phyloP scores from a whole-genome alignment of 768 basidiomycete species.

The Rhodosporidiobolus sp. region DNA sequence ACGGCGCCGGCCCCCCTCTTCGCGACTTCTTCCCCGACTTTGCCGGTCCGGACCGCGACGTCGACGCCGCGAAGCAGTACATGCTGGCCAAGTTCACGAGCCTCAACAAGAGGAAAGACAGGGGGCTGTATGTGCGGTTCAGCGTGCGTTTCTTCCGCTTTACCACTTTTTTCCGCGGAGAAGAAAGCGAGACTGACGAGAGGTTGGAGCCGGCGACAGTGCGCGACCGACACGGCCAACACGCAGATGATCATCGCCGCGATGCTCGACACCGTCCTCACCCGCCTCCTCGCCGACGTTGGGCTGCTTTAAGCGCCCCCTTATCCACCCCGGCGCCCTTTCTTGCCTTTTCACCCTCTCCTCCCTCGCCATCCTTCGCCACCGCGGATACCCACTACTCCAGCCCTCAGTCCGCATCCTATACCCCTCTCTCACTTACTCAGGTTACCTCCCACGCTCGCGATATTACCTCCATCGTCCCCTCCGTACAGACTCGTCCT shows the following conservation, averaged over 20 bases:
- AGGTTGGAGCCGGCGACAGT: constrained; percentile 33
- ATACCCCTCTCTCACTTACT: too few species aligned
- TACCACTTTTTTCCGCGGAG: neutral
- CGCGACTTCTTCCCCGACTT: constrained; percentile 87
- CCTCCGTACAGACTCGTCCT: neutral
- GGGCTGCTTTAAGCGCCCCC: constrained; percentile 7
- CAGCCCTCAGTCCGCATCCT: too few species aligned
- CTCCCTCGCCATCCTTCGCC: too few species aligned
- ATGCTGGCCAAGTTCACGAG: constrained; percentile 74
- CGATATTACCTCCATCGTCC: neutral
- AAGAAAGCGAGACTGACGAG: constrained; percentile 13
- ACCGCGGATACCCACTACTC: too few species aligned
- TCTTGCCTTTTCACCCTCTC: too few species aligned
- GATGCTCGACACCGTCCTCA: constrained; percentile 25
- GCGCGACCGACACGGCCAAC: constrained; percentile 31
- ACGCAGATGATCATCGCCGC: constrained; percentile 29
- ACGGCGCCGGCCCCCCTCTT: constrained; percentile 63
- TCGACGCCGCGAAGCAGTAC: constrained; percentile 82
- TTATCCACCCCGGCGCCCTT: too few species aligned
- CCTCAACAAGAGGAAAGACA: constrained; percentile 75
- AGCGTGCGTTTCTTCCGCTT: constrained; percentile 13
- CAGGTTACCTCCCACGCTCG: too few species aligned
- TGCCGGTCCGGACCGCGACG: constrained; percentile 66
- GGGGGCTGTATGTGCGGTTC: constrained; percentile 49
- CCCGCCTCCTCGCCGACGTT: constrained; percentile 16